phyloP scores from a whole-genome alignment of 371 early-diverging fungal genomes.

The Apophysomyces sp. region DNA sequence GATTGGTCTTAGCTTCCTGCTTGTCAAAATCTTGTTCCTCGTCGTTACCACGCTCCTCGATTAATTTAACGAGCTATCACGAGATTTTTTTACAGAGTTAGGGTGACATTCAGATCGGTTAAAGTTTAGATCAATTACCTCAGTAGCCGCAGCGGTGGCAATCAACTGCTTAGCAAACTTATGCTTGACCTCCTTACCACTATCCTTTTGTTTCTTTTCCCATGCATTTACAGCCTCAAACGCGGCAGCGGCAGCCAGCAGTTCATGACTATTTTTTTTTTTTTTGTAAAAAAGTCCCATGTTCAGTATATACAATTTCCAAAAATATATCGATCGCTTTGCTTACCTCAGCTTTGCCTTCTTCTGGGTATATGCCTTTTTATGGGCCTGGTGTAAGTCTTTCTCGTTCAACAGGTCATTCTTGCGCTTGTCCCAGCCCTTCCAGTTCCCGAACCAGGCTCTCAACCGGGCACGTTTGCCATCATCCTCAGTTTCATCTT shows the following conservation, averaged over 20 bases:
- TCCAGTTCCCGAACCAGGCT: conserved; percentile 48
- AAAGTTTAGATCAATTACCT: too few species aligned
- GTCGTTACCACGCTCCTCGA: conserved; percentile 22
- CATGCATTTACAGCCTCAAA: conserved; percentile 54
- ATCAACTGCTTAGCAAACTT: conserved; percentile 50
- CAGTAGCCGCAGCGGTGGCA: conserved; percentile 50
- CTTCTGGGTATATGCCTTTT: conserved; percentile 41
- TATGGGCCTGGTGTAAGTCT: conserved; percentile 36
- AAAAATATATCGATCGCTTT: not conserved
- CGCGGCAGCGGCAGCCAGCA: conserved; percentile 64
- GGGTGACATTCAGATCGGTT: too few species aligned
- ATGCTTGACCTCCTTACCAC: conserved; percentile 37
- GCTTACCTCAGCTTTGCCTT: conserved; percentile 37
- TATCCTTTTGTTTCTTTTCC: conserved; percentile 39
- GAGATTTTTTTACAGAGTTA: too few species aligned
- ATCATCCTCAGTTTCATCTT: conserved; percentile 41
- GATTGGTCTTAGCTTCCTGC: conserved; percentile 12
- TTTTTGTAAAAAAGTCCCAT: too few species aligned
- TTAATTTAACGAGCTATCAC: conserved; percentile 34
- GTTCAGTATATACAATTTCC: too few species aligned
- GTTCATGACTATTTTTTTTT: conserved; percentile 35
- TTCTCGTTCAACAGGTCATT: conserved; percentile 31
- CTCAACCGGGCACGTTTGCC: conserved; percentile 33
- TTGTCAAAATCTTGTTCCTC: conserved; percentile 21
- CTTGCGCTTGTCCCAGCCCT: conserved; percentile 35